Conservation (phyloP, 1,139 yeast genomes). For the Blastobotrys malaysiensis region DNA sequence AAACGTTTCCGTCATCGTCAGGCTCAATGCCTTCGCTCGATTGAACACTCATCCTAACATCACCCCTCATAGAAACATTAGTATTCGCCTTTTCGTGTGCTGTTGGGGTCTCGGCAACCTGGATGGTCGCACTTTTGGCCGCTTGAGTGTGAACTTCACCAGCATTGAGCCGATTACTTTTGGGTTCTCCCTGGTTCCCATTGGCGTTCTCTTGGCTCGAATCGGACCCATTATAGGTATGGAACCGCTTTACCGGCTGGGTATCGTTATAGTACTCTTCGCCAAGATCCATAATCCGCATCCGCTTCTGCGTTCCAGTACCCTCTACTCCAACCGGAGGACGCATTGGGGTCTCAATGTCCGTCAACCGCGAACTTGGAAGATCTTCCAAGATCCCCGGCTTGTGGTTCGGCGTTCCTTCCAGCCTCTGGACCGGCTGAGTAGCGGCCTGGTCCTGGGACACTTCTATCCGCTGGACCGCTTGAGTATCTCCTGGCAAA, state of each 20-base stretch:
- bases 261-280: not conserved
- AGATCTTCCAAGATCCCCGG: not conserved
- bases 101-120: not conserved
- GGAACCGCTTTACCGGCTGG: not conserved
- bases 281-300: not conserved
- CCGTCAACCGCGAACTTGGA: not conserved
- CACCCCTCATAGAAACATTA: not conserved
- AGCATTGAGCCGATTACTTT: too few relatives aligned
- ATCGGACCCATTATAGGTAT: not conserved
- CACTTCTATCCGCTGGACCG: not conserved
- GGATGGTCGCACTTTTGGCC: not conserved
- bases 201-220: not conserved
- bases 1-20: not conserved
- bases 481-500: not conserved
- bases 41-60: not conserved
- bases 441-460: not conserved
- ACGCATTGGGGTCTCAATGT: not conserved
- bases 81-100: not conserved
- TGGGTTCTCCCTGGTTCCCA: too few relatives aligned
- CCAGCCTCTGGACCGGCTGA: not conserved
- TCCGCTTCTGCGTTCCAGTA: not conserved
- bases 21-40: not conserved
- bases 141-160: not conserved
- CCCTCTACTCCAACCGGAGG: not conserved
- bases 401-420: not conserved